A percentile compares a stretch with the other conserved stretches of the same genome.
Evolutionary conservation across 140 eudicot genomes (phyloP).

Genomic region (Flaveria floridana): DNA sequence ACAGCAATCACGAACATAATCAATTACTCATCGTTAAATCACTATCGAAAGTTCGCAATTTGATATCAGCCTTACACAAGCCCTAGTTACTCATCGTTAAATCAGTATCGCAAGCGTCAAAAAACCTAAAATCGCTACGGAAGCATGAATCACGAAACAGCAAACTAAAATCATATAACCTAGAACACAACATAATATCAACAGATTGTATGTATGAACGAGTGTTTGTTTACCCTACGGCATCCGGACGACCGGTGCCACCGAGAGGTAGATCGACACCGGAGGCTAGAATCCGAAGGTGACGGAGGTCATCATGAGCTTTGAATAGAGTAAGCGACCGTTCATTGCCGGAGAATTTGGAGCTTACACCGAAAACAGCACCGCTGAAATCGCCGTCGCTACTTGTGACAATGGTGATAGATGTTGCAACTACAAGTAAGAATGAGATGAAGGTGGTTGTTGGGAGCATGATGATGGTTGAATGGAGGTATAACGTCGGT

Average conservation of each 20-base stretch:
- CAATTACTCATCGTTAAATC: neutral
- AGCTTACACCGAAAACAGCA: conserved; percentile 55
- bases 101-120: neutral
- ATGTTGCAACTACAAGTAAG: conserved; percentile 5
- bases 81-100: conserved; percentile 17
- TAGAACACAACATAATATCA: neutral
- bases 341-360: conserved; percentile 64
- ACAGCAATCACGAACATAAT: neutral
- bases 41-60: neutral
- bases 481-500: conserved; percentile 12
- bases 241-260: conserved; percentile 83
- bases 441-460: conserved; percentile 19
- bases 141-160: neutral
- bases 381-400: conserved; percentile 35
- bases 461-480: neutral
- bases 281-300: conserved; percentile 63
- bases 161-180: neutral
- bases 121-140: conserved; percentile 15
- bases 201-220: conserved; percentile 1
- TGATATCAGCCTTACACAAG: neutral
- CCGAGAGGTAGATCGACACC: conserved; percentile 88
- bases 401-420: conserved; percentile 25
- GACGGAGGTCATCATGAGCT: conserved; percentile 78
- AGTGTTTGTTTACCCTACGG: conserved; percentile 57
- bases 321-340: conserved; percentile 54